Base-by-base conservation (phyloP, 2,329 filamentous ascomycete species). In the Fusarium transvaalense region DNA sequence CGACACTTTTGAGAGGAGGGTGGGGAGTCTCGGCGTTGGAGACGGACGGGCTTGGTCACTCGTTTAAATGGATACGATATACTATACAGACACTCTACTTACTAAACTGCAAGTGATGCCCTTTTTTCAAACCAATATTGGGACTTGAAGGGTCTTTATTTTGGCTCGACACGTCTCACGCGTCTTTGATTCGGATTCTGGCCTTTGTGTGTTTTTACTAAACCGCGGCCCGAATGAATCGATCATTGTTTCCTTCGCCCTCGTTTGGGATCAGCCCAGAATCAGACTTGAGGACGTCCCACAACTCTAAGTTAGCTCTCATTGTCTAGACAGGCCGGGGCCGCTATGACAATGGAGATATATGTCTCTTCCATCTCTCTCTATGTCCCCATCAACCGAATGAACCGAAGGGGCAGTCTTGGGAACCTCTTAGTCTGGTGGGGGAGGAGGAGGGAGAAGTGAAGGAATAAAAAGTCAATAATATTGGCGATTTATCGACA, bases 21-120 rank as follows among this genome's bases (percentile, higher is more conserved):
- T 63, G 60, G n/a, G 41, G 27, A 61, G 52, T 56, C 31, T 66
- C 61, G 74, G 74, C 74, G 74, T 76, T 76, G 73, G 67, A 76
- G 72, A 75, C 48, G 68, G 71, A 73, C 60, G 66, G 71, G 6
- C 66, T 68, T 74, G 74, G 69, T 74, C 74, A 66, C 74, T 76
- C 74, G 74, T 59, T 76, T 72, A 68, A 66, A 73, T 71, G 55
- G 57, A 61, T 48, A 55, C 51, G 21, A 53, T 48, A 35, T 34
- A 50, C 46, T 35, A 31, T 27, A 43, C 25, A 43, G n/a, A n/a
- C n/a, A n/a, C n/a, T n/a, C 42, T 45, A 43, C 23, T 43, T 45
- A 21, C 42, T 29, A 45, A n/a, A 47, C 38, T 45, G 67, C 58
- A 71, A 69, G 62, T 46, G 60, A 62, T 71, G 72, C 68, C 65